These are phyloP conservation scores for Echium plantagineum DNA, from an alignment of 257 asterid species.

Conservation along the genomic window DNA sequence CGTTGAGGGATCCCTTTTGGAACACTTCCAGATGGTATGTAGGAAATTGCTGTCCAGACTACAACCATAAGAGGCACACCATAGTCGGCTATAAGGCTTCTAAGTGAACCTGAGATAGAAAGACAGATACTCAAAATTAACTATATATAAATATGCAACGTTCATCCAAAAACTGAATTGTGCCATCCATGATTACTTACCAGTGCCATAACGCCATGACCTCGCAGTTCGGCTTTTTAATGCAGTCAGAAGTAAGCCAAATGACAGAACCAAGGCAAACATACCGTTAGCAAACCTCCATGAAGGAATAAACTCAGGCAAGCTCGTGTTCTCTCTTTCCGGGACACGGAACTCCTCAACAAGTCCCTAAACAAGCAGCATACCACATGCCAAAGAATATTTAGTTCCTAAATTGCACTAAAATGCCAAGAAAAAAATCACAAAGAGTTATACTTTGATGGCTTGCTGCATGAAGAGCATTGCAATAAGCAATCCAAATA, in stretches of 20 bases:
- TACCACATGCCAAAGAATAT: too few relatives aligned
- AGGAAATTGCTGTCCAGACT: conserved; percentile 79
- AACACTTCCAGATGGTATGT: conserved; percentile 58
- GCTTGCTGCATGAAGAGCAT: conserved; percentile 99
- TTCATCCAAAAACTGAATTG: too few relatives aligned
- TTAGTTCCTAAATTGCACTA: too few relatives aligned
- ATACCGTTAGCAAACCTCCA: conserved; percentile 92
- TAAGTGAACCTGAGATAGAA: conserved; percentile 46
- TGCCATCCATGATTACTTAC: conserved; percentile 22
- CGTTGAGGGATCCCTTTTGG: conserved; percentile 89
- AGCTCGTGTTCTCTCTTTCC: conserved; percentile 33
- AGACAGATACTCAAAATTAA: too few relatives aligned
- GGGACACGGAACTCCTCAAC: conserved; percentile 87
- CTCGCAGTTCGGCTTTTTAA: conserved; percentile 78
- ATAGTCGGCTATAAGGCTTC: conserved; percentile 84
- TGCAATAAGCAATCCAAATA: conserved; percentile 90
- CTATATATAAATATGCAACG: too few relatives aligned
- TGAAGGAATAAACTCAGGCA: conserved; percentile 42
- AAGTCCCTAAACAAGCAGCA: conserved; percentile 33
- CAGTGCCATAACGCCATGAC: conserved; percentile 83
- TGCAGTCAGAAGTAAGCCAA: conserved; percentile 65
- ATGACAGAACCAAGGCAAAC: conserved; percentile 73
- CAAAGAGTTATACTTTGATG: conserved; percentile 59
- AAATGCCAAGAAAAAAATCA: conserved; percentile 33
- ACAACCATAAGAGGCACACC: conserved; percentile 95